Evolutionary conservation across 129 eudicot genomes (phyloP), one percentile per base, ranked within the genome.

Genomic region (Flaveria bidentis): DNA sequence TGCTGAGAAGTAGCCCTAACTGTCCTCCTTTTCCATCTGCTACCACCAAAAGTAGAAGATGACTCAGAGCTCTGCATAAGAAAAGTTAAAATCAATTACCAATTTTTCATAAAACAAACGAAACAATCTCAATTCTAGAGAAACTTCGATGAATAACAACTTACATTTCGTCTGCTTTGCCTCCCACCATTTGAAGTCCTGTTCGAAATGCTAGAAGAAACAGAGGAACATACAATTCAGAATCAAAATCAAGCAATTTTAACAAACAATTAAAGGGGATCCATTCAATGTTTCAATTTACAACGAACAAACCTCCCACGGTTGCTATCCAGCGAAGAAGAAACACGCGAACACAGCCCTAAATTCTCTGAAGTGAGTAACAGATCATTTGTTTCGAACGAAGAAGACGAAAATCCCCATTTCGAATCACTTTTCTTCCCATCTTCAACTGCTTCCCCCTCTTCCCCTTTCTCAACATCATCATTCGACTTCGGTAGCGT

Each of bases 281-380:
- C 2, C 9, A 6, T 30, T 58, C 10, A 20, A 49, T 20, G 12
- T 58, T 18, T 46, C 11, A 20, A 49, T 49, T n/a, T 60, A 17
- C 0, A 66, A 13, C 2, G 28, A 33, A 86, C 87, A 67, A 79
- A 92, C 98, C 98, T 90, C 78, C 87, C 94, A 17, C 71, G 91
- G 73, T 85, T 88, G 71, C 88, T 70, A 76, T 91, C 97, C 39
- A 87, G 70, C 1, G 96, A 94, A 70, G 90, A 85, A 46, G 91
- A 72, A 67, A 74, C 85, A 42, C 78, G 80, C 2, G 92, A 79
- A 78, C 82, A 79, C 82, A 94, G 68, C 13, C 98, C 97, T 53
- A 94, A 84, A 80, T 87, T 87, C 82, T 94, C 97, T 0, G 93
- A 90, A 8, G 91, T 89, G 69, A 94, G 84, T 60, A 89, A 77